A percentile compares a stretch with the other conserved stretches of the same genome.
phyloP scores from a whole-genome alignment of 148 eudicot species.

The Rhododendron henanense region DNA sequence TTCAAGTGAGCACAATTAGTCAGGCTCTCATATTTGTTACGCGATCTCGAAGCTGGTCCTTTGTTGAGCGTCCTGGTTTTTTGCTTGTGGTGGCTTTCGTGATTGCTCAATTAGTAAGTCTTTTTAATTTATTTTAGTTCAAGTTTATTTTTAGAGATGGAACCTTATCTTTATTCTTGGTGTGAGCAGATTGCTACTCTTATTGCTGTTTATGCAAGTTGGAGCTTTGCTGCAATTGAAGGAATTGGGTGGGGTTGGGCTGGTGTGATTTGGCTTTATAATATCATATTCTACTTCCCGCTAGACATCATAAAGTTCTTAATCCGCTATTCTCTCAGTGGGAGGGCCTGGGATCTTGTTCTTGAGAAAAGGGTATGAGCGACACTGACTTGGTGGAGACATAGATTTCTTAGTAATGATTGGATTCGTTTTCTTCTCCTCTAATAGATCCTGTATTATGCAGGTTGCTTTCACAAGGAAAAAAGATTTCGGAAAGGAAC shows the following conservation, averaged over 20 bases:
- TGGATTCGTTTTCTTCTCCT: background rate
- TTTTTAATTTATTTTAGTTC: background rate
- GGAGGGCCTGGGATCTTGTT: conserved; percentile 99
- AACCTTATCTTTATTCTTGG: background rate
- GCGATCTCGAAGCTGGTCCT: conserved; percentile 95
- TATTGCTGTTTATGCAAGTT: conserved; percentile 94
- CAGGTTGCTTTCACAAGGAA: conserved; percentile 93
- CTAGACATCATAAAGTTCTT: conserved; percentile 91
- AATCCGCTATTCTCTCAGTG: conserved; percentile 81
- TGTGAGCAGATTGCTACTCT: conserved; percentile 80
- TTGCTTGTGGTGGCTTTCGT: conserved; percentile 75
- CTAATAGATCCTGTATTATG: conserved; percentile 5
- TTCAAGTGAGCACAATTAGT: conserved; percentile 97
- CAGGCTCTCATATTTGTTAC: conserved; percentile 98
- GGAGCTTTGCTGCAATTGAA: conserved; percentile 95
- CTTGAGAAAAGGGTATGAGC: conserved; percentile 82
- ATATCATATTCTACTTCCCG: conserved; percentile 69
- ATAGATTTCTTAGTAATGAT: background rate
- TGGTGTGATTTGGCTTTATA: conserved; percentile 96
- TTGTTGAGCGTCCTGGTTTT: conserved; percentile 82
- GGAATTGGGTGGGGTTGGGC: conserved; percentile 99
- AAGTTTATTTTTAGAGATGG: background rate
- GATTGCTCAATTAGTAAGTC: conserved; percentile 79
- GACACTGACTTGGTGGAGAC: background rate
- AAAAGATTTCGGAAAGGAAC: conserved; percentile 91